Base-by-base conservation (phyloP, 2,329 filamentous ascomycete genomes). In the Phialophora chinensis region DNA sequence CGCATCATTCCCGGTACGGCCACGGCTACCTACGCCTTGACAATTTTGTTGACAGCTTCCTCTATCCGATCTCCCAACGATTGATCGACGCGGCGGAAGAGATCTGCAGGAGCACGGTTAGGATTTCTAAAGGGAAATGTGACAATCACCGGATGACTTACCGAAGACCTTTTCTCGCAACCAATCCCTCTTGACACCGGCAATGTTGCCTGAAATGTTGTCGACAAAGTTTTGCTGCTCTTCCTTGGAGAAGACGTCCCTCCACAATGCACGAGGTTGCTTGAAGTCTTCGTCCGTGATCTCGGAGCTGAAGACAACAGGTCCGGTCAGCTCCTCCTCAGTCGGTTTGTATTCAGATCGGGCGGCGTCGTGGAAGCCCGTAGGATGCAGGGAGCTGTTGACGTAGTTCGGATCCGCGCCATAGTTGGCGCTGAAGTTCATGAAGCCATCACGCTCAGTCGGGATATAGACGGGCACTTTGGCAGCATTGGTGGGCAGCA, bases 181-280 rank as follows among this genome's bases (percentile, higher is more conserved):
- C 87, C 82, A 54, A 86, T 86, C 69, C 84, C 83, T 66, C 81
- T 78, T 70, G 83, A 86, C 87, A 59, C 77, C 83, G 53, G 77
- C 78, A 69, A 90, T 76, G 71, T 89, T 86, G 2, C 79, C 85
- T 2, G 86, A 77, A 20, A 90, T 80, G 69, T 89, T 90, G 64
- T 79, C 75, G 47, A 90, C 77, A 65, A 88, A 87, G 74, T 87
- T 86, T 2, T 86, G 82, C 76, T 89, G 87, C 74, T 78, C 76
- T 60, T 78, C 73, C 52, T 78, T 77, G 33, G 78, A 78, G 42
- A 81, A 74, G n/a, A 77, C 66, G 0, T 67, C 64, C 66, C 80
- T 73, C 81, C 81, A 83, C 55, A 82, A 75, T 11, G 73, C 77
- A 56, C 77, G 77, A 14, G 80, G 74, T 71, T 82, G 79, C 42